Conservation (phyloP, 495 filamentous ascomycete species). For the Podospora pseudoanserina region DNA sequence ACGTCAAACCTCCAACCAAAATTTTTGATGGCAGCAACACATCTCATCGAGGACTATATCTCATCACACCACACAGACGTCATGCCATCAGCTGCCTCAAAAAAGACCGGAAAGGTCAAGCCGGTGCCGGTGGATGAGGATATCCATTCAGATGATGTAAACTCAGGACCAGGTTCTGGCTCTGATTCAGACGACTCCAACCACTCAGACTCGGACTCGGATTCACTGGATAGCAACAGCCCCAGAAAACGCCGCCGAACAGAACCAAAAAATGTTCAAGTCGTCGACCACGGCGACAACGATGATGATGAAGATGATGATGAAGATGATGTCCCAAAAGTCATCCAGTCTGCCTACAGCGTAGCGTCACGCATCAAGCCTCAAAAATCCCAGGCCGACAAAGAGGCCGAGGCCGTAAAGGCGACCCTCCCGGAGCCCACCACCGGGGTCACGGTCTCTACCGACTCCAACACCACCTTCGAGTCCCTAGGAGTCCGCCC, state of each 20-base stretch:
- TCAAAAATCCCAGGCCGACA: constrained; percentile 13
- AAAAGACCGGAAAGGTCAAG: background rate
- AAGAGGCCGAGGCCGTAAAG: constrained; percentile 1
- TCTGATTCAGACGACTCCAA: constrained; percentile 9
- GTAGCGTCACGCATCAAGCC: constrained; percentile 50
- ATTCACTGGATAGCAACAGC: constrained; percentile 44
- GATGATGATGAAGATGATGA: constrained; percentile 19
- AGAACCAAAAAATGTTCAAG: constrained; percentile 23
- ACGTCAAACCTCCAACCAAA: constrained; percentile 11
- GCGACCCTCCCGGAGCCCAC: constrained; percentile 13
- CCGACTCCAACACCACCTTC: constrained; percentile 62
- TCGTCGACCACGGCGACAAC: constrained; percentile 12
- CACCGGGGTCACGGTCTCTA: constrained; percentile 34
- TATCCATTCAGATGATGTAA: background rate
- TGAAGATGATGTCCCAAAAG: constrained; percentile 14
- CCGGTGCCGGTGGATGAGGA: background rate
- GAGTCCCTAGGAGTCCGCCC: constrained; percentile 68
- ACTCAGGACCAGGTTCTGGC: constrained; percentile 7
- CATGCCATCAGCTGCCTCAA: constrained; percentile 26
- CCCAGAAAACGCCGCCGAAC: constrained; percentile 50
- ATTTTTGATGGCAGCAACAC: constrained; percentile 9
- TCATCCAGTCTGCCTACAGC: constrained; percentile 32
- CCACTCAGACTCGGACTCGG: constrained; percentile 25
- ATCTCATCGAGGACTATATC: background rate
- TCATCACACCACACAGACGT: constrained; percentile 1